Evolutionary conservation across 257 asterid species (phyloP).

Genomic region (Capsicum pubescens): DNA sequence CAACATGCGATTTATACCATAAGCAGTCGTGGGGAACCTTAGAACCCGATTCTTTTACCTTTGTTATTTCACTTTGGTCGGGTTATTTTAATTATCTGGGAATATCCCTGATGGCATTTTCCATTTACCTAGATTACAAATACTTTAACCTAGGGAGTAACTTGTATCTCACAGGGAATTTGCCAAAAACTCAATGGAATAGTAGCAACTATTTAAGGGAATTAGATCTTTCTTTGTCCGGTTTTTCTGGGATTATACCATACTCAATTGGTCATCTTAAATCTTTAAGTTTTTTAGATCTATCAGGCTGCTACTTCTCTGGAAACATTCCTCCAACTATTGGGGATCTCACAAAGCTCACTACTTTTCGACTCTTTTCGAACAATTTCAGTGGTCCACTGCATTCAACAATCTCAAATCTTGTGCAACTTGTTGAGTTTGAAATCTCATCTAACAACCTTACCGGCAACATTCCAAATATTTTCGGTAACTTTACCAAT

Average conservation of each 20-base stretch:
- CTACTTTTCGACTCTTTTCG: neutral
- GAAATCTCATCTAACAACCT: slow-evolving; percentile 36
- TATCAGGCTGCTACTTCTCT: slow-evolving; percentile 35
- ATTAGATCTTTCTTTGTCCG: slow-evolving; percentile 30
- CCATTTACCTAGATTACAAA: too few relatives aligned
- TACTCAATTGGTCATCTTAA: slow-evolving; percentile 33
- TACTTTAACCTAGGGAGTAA: slow-evolving; percentile 21
- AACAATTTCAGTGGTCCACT: slow-evolving; percentile 38
- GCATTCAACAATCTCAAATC: slow-evolving; percentile 34
- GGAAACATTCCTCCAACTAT: slow-evolving; percentile 39
- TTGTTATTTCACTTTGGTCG: too few relatives aligned
- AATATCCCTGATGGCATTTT: too few relatives aligned
- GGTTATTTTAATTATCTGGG: too few relatives aligned
- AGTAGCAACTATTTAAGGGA: slow-evolving; percentile 28
- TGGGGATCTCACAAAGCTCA: slow-evolving; percentile 34
- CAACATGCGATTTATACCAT: too few relatives aligned
- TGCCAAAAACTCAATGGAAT: slow-evolving; percentile 35
- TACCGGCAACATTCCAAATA: slow-evolving; percentile 31
- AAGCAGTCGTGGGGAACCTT: too few relatives aligned
- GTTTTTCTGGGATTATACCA: slow-evolving; percentile 36
- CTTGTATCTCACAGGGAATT: slow-evolving; percentile 29
- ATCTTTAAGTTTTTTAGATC: slow-evolving; percentile 22
- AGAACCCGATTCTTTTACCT: too few relatives aligned
- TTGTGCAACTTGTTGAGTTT: slow-evolving; percentile 32
- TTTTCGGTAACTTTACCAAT: neutral